Percentiles rank a stretch among this genome's conserved stretches.
Conservation (phyloP, 192 early-diverging fungal species). For the Pilaira anomala region DNA sequence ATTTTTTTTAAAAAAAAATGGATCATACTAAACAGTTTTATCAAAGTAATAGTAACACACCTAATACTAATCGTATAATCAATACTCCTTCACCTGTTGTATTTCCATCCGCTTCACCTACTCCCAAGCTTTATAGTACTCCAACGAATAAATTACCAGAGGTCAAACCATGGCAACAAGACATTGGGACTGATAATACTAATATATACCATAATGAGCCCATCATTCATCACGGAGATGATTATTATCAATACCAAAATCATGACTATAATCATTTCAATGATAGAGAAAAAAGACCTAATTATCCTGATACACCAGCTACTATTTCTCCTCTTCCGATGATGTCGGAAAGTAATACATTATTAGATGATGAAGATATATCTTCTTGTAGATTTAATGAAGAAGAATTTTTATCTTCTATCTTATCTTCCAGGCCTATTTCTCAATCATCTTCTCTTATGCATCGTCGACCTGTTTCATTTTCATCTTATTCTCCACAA, state of each 20-base stretch:
- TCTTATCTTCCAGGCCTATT: conserved; percentile 9
- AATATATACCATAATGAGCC: neutral
- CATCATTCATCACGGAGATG: neutral
- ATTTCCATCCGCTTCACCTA: conserved; percentile 5
- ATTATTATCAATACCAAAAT: neutral
- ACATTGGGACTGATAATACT: neutral
- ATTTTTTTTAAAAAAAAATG: no score
- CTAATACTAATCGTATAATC: neutral
- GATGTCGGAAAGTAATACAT: neutral
- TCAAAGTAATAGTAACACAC: no score
- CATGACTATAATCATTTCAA: neutral
- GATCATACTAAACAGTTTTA: no score
- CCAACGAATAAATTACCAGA: conserved; percentile 11
- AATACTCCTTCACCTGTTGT: conserved; percentile 4
- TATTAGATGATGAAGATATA: neutral
- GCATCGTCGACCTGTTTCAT: neutral
- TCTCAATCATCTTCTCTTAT: neutral
- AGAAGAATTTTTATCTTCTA: neutral
- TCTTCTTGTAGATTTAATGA: conserved; percentile 4
- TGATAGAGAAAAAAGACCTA: conserved; percentile 3
- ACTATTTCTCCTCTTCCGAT: neutral
- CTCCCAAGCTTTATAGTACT: conserved; percentile 1
- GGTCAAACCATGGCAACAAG: conserved; percentile 4
- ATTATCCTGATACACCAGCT: no score
- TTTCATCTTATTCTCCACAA: neutral